Evolutionary conservation across 768 basidiomycete species (phyloP), one percentile per base, ranked within the genome.

Genomic region (Punctularia strigosozonata): DNA sequence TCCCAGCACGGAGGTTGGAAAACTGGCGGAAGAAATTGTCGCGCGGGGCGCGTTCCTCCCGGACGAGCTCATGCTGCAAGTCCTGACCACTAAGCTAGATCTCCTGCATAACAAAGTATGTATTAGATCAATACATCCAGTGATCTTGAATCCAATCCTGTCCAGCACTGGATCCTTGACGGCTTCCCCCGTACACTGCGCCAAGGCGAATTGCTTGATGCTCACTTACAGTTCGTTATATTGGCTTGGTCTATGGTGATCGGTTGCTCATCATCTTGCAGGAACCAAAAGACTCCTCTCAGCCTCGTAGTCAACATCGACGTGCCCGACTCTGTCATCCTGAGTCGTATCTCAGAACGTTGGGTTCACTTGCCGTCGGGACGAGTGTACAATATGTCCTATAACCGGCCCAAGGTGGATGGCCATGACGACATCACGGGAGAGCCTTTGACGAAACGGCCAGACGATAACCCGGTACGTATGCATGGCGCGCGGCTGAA

Each of bases 281-380:
- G 85, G 49, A 67, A 65, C 45, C 72, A 73, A 48, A 65, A 67
- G 44, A 69, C 64, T 22, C 77, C 86, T 21, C 62, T 94, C 42
- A 87, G 78, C 41, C 67, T 94, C 31, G 71, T 94, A 26, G 77
- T 90, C 39, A 87, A 89, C 55, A 65, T 95, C 21, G 80, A 89
- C 45, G 87, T 95, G n/a, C 71, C 87, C 1, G 89, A 94, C 52
- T 68, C 82, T 41, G 70, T 88, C 37, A 91, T 94, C 51, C 65
- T 92, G 15, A 66, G 73, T 42, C 81, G 90, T 36, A 91, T 94
- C 48, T 81, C 83, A 10, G 88, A 92, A 53, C 80, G 90, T 28
- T 92, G 81, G 83, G 71, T 92, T 18, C 90, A 94, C 54, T 65
- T 81, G 12, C 75, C 85, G 5, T 91, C 88, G 0, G 90, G 90